These are phyloP conservation scores for Rhodosporidiobolus odoratus DNA, from an alignment of 768 basidiomycete species.

Conservation along the genomic window DNA sequence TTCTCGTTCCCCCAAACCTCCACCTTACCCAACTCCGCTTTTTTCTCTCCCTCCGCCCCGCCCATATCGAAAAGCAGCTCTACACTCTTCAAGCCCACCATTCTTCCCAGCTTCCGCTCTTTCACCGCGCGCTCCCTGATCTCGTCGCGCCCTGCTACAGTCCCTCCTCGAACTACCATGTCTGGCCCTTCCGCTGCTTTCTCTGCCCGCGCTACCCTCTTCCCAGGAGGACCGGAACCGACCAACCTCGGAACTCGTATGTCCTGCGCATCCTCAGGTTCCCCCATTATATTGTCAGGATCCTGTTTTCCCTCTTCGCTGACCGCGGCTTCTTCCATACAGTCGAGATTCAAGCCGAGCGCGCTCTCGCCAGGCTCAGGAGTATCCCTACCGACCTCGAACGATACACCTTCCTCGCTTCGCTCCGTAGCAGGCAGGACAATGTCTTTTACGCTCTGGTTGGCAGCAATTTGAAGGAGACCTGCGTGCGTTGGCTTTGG, in stretches of 20 bases:
- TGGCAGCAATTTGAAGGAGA: slow-evolving; percentile 57
- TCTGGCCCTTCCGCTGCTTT: neutral
- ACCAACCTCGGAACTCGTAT: neutral
- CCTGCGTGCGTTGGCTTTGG: slow-evolving; percentile 49
- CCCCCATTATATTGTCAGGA: neutral
- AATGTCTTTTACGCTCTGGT: slow-evolving; percentile 73
- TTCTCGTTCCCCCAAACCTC: neutral
- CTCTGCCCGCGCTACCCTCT: neutral
- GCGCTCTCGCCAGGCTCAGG: slow-evolving; percentile 37
- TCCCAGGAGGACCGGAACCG: neutral
- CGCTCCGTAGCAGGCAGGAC: slow-evolving; percentile 66
- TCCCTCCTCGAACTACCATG: neutral
- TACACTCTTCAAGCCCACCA: neutral
- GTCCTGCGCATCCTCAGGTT: neutral
- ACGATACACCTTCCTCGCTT: slow-evolving; percentile 77
- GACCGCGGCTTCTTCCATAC: no score
- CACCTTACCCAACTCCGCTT: no score
- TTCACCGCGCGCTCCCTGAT: neutral
- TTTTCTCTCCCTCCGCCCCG: neutral
- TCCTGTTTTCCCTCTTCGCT: neutral
- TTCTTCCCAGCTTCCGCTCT: neutral
- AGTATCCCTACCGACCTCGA: slow-evolving; percentile 51
- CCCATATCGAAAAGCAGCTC: neutral
- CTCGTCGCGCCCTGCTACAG: neutral
- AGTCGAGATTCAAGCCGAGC: slow-evolving; percentile 34